A percentile compares a stretch with the other conserved stretches of the same genome.
Conservation (phyloP, 2,329 filamentous ascomycete genomes). For the Corniculantispora saksenae region DNA sequence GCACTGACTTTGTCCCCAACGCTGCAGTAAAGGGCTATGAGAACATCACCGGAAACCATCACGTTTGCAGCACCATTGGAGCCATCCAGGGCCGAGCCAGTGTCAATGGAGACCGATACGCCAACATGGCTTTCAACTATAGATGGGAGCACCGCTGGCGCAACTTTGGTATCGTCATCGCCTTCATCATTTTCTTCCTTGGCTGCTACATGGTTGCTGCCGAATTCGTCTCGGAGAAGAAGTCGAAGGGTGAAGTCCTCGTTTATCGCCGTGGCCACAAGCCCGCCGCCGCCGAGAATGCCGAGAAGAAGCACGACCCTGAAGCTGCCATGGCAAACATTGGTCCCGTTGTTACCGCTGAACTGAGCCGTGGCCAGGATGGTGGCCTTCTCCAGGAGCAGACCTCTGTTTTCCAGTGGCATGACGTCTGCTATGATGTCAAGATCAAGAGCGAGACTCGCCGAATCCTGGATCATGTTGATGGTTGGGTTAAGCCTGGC, state of each 20-base stretch:
- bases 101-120: conserved; percentile 61
- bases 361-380: conserved; percentile 42
- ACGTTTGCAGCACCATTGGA: conserved; percentile 62
- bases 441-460: conserved; percentile 77
- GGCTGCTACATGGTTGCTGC: conserved; percentile 63
- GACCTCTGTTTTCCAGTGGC: conserved; percentile 83
- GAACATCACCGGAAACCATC: conserved; percentile 39
- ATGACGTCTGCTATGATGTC: conserved; percentile 74
- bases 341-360: conserved; percentile 50
- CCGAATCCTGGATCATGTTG: conserved; percentile 79
- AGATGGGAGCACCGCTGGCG: conserved; percentile 63
- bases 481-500: conserved; percentile 92
- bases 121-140: conserved; percentile 58
- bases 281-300: conserved; percentile 56
- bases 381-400: conserved; percentile 51
- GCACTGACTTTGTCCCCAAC: conserved; percentile 48
- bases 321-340: conserved; percentile 53
- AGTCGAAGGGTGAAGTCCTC: conserved; percentile 75
- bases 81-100: conserved; percentile 50
- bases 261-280: conserved; percentile 72
- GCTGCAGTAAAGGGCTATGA: conserved; percentile 37
- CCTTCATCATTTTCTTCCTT: conserved; percentile 64
- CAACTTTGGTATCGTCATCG: conserved; percentile 70
- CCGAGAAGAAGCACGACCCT: conserved; percentile 63
- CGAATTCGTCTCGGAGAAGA: conserved; percentile 65